Percentiles rank a stretch among this genome's conserved stretches.
phyloP scores from a whole-genome alignment of 1,139 yeast species.

The Blastobotrys persicus region DNA sequence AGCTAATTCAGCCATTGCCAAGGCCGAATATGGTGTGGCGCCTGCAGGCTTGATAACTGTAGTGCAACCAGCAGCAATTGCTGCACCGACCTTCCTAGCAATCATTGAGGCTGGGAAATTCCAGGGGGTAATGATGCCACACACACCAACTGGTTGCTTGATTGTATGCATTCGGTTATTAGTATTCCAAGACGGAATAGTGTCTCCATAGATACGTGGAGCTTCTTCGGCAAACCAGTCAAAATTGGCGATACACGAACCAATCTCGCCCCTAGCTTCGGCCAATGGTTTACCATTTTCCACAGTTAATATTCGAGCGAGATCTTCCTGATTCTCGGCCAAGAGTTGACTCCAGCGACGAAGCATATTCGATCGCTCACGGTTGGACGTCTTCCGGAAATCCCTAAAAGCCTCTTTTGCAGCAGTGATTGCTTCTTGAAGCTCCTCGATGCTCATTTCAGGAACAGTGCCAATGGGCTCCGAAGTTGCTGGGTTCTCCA shows the following conservation, averaged over 20 bases:
- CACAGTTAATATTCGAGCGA: conserved; percentile 67
- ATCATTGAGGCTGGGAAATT: conserved; percentile 96
- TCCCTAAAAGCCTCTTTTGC: conserved; percentile 60
- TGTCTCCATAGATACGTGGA: conserved; percentile 69
- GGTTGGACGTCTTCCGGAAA: conserved; percentile 57
- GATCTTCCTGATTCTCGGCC: conserved; percentile 66
- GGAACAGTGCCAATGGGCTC: conserved; percentile 55
- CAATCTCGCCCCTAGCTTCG: conserved; percentile 76
- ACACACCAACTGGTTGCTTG: conserved; percentile 84
- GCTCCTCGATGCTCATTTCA: conserved; percentile 51
- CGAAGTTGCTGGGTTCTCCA: conserved; percentile 72
- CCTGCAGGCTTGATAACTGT: conserved; percentile 85
- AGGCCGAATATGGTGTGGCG: conserved; percentile 84
- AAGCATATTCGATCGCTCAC: conserved; percentile 65
- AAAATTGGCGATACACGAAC: conserved; percentile 73
- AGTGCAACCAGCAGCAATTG: conserved; percentile 91
- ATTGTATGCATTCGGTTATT: conserved; percentile 60
- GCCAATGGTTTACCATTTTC: conserved; percentile 82
- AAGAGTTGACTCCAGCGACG: conserved; percentile 61
- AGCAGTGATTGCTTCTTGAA: conserved; percentile 49
- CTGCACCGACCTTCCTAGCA: conserved; percentile 87
- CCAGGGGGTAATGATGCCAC: conserved; percentile 94
- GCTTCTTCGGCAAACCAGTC: conserved; percentile 91
- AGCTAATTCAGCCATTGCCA: conserved; percentile 72
- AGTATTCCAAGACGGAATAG: conserved; percentile 62